Conservation (phyloP, 2,329 filamentous ascomycete species). For the Cercospora sp. region DNA sequence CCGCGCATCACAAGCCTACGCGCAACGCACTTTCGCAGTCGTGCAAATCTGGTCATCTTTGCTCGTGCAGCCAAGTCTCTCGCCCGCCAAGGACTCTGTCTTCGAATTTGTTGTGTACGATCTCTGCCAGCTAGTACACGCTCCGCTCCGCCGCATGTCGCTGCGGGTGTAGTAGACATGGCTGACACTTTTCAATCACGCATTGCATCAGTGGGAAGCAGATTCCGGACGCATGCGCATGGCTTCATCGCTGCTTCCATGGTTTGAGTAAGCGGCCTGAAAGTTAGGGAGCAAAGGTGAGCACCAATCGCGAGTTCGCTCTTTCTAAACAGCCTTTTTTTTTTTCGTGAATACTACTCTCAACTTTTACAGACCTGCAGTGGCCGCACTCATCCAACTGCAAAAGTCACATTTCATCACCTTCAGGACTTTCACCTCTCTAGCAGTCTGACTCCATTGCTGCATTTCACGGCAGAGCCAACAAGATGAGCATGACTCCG, state of each 20-base stretch:
- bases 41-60: no score
- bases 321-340: background rate
- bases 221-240: background rate
- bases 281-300: background rate
- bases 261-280: background rate
- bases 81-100: no score
- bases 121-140: no score
- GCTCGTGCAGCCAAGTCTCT: no score
- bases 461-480: background rate
- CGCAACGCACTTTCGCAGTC: no score
- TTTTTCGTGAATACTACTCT: background rate
- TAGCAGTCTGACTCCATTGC: background rate
- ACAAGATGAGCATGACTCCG: background rate
- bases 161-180: no score
- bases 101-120: no score
- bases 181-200: background rate
- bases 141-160: no score
- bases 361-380: background rate
- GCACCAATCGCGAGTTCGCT: background rate
- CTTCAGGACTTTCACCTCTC: background rate
- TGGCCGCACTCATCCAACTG: background rate
- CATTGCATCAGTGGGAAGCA: background rate
- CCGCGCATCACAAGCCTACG: no score
- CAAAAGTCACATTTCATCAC: background rate
- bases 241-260: background rate